phyloP scores from a whole-genome alignment of 768 basidiomycete genomes.

The Crepidotus variabilis region DNA sequence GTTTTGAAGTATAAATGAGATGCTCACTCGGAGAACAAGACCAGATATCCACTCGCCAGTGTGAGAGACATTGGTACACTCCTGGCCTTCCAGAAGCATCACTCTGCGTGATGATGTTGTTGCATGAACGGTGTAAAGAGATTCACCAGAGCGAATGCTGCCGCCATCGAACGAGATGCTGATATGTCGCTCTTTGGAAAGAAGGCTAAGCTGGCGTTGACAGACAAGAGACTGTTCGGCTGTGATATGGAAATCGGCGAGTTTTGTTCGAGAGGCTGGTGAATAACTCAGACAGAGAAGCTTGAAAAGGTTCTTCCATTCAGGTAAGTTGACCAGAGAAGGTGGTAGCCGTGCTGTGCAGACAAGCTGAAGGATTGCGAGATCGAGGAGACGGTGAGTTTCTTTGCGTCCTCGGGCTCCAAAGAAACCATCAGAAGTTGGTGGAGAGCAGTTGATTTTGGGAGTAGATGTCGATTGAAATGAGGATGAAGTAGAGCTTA shows the following conservation, averaged over 20 bases:
- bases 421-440: slow-evolving; percentile 15
- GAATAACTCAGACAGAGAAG: slow-evolving; percentile 14
- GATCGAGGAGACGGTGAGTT: slow-evolving; percentile 9
- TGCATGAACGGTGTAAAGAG: slow-evolving; percentile 19
- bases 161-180: slow-evolving; percentile 23
- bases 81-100: slow-evolving; percentile 16
- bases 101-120: slow-evolving; percentile 7
- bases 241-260: slow-evolving; percentile 21
- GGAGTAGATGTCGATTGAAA: neutral
- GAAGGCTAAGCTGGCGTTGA: slow-evolving; percentile 8
- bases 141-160: slow-evolving; percentile 4
- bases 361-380: slow-evolving; percentile 21
- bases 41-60: slow-evolving; percentile 16
- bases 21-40: slow-evolving; percentile 9
- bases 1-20: neutral
- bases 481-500: neutral
- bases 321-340: slow-evolving; percentile 13
- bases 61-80: slow-evolving; percentile 9
- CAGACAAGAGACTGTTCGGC: slow-evolving; percentile 17
- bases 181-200: slow-evolving; percentile 12
- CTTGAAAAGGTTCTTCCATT: slow-evolving; percentile 19
- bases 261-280: slow-evolving; percentile 17
- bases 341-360: slow-evolving; percentile 17
- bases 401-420: slow-evolving; percentile 6
- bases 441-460: neutral